Evolutionary conservation across 2,329 filamentous ascomycete genomes (phyloP), one percentile per base, ranked within the genome.

Genomic region (Aspergillus phoenicis): DNA sequence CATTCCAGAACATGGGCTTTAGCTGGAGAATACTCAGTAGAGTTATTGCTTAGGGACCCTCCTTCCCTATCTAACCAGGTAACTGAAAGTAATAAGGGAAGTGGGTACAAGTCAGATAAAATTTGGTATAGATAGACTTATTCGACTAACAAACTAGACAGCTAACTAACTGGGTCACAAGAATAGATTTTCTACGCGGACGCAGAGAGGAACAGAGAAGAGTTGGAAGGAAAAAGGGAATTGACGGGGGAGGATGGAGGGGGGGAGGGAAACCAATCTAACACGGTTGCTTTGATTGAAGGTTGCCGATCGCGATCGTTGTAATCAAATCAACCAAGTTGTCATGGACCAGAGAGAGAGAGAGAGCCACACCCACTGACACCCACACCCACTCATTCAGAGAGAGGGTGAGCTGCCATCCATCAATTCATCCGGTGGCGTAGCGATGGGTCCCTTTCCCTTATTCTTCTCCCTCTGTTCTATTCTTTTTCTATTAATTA

Each of bases 271-370:
- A 47, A 45, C 47, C 17, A 56, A 61, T 53, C 53, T 57, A 55
- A 45, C 52, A 26, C 64, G 66, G 66, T 65, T 65, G 47, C 59
- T 70, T 71, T 71, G 58, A 67, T 68, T 68, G 62, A 66, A 61
- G 64, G 67, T 64, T 68, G 69, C 69, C 64, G 70, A 71, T 71
- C 70, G 45, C 62, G 62, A 68, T 70, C 64, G 61, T 62, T 68
- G 58, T 52, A 60, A 69, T 69, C 59, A 57, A 60, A 60, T 64
- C 15, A 45, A 55, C 22, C 36, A 20, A 15, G 52, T 55, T 53
- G 17, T 39, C 51, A 53, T 53, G 24, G 30, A 53, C 30, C 30
- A 53, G 10, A 20, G 10, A 5, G 20, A 20, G 20, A 20, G 11
- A 30, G 20, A 36, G 33, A 36, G 33, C 33, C 33, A 36, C 33